phyloP scores from a whole-genome alignment of 805 yeast species.

The Cyberlindnera xishuangbannaensis region DNA sequence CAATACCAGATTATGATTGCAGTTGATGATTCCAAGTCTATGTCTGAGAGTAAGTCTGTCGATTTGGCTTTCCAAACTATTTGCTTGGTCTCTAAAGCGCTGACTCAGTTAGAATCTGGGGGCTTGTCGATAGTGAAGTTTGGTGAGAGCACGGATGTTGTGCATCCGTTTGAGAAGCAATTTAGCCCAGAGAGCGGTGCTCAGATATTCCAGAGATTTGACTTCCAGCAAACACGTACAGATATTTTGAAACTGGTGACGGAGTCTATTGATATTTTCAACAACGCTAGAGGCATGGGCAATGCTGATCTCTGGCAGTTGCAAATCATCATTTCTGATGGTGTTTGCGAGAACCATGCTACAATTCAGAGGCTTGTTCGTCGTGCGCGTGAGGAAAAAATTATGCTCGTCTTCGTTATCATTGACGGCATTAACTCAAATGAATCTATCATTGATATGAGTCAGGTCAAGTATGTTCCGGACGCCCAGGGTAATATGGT shows the following conservation, averaged over 20 bases:
- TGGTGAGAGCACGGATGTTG: conserved; percentile 77
- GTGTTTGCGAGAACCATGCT: conserved; percentile 94
- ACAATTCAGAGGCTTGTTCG: conserved; percentile 79
- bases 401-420: conserved; percentile 92
- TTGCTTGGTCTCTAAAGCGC: conserved; percentile 88
- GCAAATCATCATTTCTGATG: conserved; percentile 90
- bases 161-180: conserved; percentile 85
- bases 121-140: conserved; percentile 85
- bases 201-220: conserved; percentile 78
- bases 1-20: conserved; percentile 97
- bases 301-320: conserved; percentile 81
- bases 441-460: conserved; percentile 91
- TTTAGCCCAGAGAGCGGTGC: conserved; percentile 84
- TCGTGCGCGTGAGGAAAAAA: conserved; percentile 83
- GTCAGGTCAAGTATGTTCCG: conserved; percentile 78
- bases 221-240: conserved; percentile 82
- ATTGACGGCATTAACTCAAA: conserved; percentile 83
- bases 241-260: conserved; percentile 71
- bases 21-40: conserved; percentile 94
- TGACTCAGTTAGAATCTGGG: conserved; percentile 92
- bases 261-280: conserved; percentile 69
- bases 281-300: conserved; percentile 42
- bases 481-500: conserved; percentile 66
- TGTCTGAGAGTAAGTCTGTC: conserved; percentile 89
- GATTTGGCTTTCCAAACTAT: conserved; percentile 92